These are phyloP conservation scores for Neurospora sp. DNA, from an alignment of 2,329 filamentous ascomycete species.

Conservation along the genomic window DNA sequence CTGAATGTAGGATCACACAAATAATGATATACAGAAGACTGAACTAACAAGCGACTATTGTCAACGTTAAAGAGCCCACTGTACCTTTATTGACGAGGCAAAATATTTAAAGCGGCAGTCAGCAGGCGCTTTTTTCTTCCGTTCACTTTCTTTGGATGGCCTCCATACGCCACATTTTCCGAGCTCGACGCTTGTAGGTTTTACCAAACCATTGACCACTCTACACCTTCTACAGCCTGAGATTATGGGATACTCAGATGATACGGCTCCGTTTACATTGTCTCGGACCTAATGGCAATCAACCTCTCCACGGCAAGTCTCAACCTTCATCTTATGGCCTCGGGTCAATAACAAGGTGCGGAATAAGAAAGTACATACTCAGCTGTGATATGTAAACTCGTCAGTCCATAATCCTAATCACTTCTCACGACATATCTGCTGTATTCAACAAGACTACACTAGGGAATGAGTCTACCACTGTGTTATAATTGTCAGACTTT, in stretches of 20 bases:
- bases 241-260: neutral
- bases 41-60: neutral
- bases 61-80: neutral
- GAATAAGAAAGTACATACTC: neutral
- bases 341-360: neutral
- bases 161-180: neutral
- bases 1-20: neutral
- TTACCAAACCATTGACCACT: neutral
- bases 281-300: neutral
- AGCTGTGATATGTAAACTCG: neutral
- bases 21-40: neutral
- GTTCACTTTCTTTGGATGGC: neutral
- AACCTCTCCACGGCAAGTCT: neutral
- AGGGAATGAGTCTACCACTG: neutral
- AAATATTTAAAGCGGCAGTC: neutral
- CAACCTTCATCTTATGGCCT: neutral
- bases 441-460: neutral
- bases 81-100: neutral
- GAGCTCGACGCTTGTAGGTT: neutral
- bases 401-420: too few relatives aligned
- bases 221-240: neutral
- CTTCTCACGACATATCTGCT: too few relatives aligned
- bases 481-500: neutral
- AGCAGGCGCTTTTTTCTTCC: neutral
- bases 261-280: neutral